phyloP scores from a whole-genome alignment of 2,329 filamentous ascomycete genomes.

The Alternaria arbusti region DNA sequence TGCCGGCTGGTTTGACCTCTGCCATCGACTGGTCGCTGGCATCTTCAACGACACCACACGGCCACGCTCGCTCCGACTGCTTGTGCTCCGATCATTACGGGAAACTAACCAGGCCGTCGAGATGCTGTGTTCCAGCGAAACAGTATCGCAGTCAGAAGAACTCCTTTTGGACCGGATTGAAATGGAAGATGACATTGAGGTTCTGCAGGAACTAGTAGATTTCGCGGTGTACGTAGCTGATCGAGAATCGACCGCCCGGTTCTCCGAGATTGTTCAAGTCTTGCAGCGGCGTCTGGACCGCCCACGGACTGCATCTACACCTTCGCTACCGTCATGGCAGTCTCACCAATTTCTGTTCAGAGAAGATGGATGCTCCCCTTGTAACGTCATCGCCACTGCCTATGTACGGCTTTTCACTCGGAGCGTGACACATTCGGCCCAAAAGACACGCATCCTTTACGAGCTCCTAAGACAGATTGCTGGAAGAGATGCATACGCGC shows the following conservation, averaged over 20 bases:
- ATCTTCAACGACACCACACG: slow-evolving; percentile 69
- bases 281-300: slow-evolving; percentile 48
- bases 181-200: slow-evolving; percentile 67
- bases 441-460: slow-evolving; percentile 63
- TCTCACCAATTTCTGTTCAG: slow-evolving; percentile 21
- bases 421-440: slow-evolving; percentile 69
- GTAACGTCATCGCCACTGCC: slow-evolving; percentile 74
- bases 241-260: slow-evolving; percentile 65
- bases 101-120: slow-evolving; percentile 58
- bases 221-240: slow-evolving; percentile 70
- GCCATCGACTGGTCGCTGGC: slow-evolving; percentile 64
- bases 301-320: slow-evolving; percentile 22
- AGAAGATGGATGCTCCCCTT: slow-evolving; percentile 56
- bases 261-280: slow-evolving; percentile 55
- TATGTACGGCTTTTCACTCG: slow-evolving; percentile 79
- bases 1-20: slow-evolving; percentile 69
- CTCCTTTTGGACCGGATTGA: slow-evolving; percentile 67
- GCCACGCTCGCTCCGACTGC: slow-evolving; percentile 67
- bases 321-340: slow-evolving; percentile 22
- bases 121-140: slow-evolving; percentile 64
- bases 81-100: slow-evolving; percentile 65
- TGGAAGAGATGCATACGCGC: slow-evolving; percentile 37
- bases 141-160: slow-evolving; percentile 65
- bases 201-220: slow-evolving; percentile 69
- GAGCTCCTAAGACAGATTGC: slow-evolving; percentile 45